These are phyloP conservation scores for Raphanus hybrid DNA, from an alignment of 441 rosid genomes.

Conservation along the genomic window DNA sequence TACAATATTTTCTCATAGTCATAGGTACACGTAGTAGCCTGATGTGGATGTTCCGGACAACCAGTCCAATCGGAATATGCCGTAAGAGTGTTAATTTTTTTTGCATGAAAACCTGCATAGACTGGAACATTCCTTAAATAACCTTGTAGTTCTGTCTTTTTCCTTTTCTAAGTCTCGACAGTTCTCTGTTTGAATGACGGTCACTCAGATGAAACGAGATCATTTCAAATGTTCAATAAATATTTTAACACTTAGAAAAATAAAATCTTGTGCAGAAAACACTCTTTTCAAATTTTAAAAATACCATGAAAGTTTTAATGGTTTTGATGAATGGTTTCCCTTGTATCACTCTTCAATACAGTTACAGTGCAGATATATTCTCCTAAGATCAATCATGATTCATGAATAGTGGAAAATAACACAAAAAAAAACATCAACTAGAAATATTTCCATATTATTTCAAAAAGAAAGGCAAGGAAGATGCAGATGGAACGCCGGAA, in stretches of 20 bases:
- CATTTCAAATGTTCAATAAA: too few relatives aligned
- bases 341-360: too few relatives aligned
- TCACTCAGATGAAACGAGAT: too few relatives aligned
- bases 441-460: not conserved
- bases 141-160: too few relatives aligned
- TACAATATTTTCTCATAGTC: not conserved
- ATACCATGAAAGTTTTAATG: too few relatives aligned
- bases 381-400: not conserved
- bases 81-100: not conserved
- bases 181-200: too few relatives aligned
- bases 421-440: not conserved
- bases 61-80: not conserved
- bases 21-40: not conserved
- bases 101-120: not conserved
- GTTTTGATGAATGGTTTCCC: too few relatives aligned
- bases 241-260: too few relatives aligned
- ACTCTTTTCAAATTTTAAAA: too few relatives aligned
- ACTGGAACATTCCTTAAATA: not conserved
- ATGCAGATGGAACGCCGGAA: conserved; percentile 16
- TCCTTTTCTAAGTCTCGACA: too few relatives aligned
- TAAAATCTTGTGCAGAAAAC: too few relatives aligned
- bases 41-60: not conserved
- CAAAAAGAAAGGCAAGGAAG: conserved; percentile 40
- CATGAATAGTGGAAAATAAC: not conserved
- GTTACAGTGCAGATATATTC: not conserved